Percentiles rank a stretch among this genome's conserved stretches.
Conservation (phyloP, 768 basidiomycete genomes). For the Naganishia randhawae region DNA sequence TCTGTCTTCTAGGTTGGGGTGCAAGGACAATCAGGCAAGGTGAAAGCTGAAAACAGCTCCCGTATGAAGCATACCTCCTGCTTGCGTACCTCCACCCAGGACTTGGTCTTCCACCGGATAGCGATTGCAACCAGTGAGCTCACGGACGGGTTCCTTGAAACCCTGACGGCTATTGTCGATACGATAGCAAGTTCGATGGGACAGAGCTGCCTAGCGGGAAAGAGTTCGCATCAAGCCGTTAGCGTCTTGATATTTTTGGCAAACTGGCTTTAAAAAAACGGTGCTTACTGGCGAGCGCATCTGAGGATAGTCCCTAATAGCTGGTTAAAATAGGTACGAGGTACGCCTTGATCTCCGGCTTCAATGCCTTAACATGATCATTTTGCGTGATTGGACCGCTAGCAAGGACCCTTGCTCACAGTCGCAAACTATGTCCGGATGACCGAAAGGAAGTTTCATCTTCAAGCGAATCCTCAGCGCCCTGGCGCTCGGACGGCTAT, state of each 20-base stretch:
- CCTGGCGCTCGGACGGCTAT: too few relatives aligned
- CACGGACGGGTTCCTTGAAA: not conserved
- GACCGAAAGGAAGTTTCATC: too few relatives aligned
- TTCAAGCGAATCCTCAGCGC: too few relatives aligned
- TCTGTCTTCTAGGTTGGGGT: conserved; percentile 1
- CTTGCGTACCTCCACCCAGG: too few relatives aligned
- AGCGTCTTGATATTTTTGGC: conserved; percentile 10
- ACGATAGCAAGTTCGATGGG: not conserved
- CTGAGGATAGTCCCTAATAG: not conserved
- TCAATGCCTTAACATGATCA: too few relatives aligned
- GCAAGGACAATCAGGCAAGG: not conserved
- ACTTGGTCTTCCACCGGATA: too few relatives aligned
- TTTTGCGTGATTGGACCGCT: too few relatives aligned
- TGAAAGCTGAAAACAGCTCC: not conserved
- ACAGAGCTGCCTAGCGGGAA: not conserved
- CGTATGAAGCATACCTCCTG: not conserved
- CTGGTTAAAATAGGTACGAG: not conserved
- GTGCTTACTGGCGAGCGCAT: too few relatives aligned
- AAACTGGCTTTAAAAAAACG: not conserved
- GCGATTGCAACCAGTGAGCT: not conserved
- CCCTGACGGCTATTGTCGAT: not conserved
- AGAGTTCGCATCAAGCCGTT: conserved; percentile 2
- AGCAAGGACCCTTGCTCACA: too few relatives aligned
- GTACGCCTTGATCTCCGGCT: not conserved
- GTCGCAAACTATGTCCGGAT: too few relatives aligned